Conservation (phyloP, 176 grass and related monocot genomes). For the Phoenix roebelenii region DNA sequence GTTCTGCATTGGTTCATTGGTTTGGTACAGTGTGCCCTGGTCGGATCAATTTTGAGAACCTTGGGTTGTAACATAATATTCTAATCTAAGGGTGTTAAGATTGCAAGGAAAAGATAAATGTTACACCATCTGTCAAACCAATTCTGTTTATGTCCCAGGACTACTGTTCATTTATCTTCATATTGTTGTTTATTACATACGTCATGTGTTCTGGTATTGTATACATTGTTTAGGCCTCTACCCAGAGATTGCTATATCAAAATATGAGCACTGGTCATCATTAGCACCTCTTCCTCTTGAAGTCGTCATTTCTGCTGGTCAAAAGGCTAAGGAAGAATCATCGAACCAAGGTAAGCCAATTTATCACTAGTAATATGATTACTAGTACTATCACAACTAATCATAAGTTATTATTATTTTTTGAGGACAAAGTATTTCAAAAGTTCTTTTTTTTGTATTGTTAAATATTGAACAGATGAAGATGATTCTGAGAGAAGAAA, state of each 20-base stretch:
- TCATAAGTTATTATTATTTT: constrained; percentile 2
- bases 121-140: too few species aligned
- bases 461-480: constrained; percentile 39
- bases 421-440: constrained; percentile 3
- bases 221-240: constrained; percentile 52
- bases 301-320: constrained; percentile 92
- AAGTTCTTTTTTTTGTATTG: constrained; percentile 9
- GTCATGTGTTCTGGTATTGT: too few species aligned
- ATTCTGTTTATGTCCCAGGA: too few species aligned
- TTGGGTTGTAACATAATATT: too few species aligned
- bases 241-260: constrained; percentile 88
- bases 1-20: too few species aligned
- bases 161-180: too few species aligned
- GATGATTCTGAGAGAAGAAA: constrained; percentile 59
- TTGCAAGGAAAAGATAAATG: too few species aligned
- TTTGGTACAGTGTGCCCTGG: too few species aligned
- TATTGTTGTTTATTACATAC: too few species aligned
- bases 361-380: constrained; percentile 3
- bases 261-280: constrained; percentile 97
- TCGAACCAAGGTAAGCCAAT: constrained; percentile 44
- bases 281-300: constrained; percentile 93
- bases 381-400: not conserved
- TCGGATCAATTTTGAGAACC: too few species aligned
- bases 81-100: too few species aligned
- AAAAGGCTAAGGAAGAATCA: constrained; percentile 91